phyloP scores from a whole-genome alignment of 192 early-diverging fungal species.

The Backusella macrospora region DNA sequence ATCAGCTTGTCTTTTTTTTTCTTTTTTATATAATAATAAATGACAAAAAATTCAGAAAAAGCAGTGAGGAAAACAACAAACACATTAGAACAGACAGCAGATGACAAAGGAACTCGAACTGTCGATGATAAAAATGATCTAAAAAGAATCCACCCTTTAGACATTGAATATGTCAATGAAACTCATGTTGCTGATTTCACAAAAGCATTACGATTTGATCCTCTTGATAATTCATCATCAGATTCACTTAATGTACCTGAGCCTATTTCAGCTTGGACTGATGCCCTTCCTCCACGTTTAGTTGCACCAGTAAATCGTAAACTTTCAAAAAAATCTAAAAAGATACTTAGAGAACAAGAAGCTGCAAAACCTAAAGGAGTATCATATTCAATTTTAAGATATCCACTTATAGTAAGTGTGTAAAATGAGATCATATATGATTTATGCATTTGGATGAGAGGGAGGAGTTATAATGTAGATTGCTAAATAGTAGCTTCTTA shows the following conservation, averaged over 20 bases:
- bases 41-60: slow-evolving; percentile 12
- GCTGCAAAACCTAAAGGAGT: slow-evolving; percentile 34
- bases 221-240: slow-evolving; percentile 20
- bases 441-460: too few species aligned
- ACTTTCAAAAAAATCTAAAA: slow-evolving; percentile 28
- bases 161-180: slow-evolving; percentile 47
- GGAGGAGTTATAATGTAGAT: too few species aligned
- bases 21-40: background rate
- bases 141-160: background rate
- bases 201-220: slow-evolving; percentile 48
- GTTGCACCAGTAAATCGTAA: slow-evolving; percentile 24
- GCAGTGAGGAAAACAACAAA: slow-evolving; percentile 19
- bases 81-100: background rate
- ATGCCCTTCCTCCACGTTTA: slow-evolving; percentile 52
- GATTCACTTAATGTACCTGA: slow-evolving; percentile 42
- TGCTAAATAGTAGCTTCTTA: too few species aligned
- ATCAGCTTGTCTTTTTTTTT: background rate
- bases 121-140: background rate
- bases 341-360: slow-evolving; percentile 26
- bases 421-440: background rate
- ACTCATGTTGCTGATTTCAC: slow-evolving; percentile 50
- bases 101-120: background rate
- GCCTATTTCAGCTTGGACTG: slow-evolving; percentile 54
- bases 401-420: slow-evolving; percentile 55
- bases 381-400: slow-evolving; percentile 53